Evolutionary conservation across 139 green algal genomes (phyloP).

Genomic region (Chlorella sp.): DNA sequence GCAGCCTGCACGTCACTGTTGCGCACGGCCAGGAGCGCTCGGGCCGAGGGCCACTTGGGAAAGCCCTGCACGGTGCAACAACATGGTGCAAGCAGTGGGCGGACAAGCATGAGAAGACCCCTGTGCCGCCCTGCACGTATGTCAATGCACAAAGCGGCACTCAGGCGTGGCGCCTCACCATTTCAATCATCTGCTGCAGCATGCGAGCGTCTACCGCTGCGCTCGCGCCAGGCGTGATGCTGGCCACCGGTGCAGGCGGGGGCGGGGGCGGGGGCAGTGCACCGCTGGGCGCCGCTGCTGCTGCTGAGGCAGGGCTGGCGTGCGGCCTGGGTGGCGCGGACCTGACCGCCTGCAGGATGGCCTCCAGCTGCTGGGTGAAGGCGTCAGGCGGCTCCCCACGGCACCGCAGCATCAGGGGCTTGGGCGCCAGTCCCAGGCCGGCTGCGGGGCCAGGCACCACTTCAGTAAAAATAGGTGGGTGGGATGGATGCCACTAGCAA

Average conservation of each 20-base stretch:
- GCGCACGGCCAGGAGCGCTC: constrained; percentile 15
- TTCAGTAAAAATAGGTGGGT: too few relatives aligned
- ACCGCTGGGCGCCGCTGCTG: too few relatives aligned
- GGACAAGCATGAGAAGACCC: neutral
- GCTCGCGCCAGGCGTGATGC: too few relatives aligned
- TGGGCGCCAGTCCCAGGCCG: neutral
- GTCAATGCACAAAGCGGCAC: neutral
- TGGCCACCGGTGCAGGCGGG: neutral
- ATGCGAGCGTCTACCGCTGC: neutral
- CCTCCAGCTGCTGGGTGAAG: constrained; percentile 19
- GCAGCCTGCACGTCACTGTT: constrained; percentile 17
- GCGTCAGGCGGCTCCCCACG: constrained; percentile 29
- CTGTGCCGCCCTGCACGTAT: neutral
- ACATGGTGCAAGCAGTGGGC: neutral
- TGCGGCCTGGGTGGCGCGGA: neutral
- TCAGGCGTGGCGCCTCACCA: neutral
- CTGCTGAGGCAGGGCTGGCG: too few relatives aligned
- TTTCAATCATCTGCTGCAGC: neutral
- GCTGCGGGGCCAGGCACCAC: too few relatives aligned
- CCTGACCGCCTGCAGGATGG: constrained; percentile 2
- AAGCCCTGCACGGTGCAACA: constrained; percentile 41
- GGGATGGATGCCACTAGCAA: too few relatives aligned
- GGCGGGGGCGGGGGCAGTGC: too few relatives aligned
- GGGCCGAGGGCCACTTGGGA: constrained; percentile 17
- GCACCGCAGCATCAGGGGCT: constrained; percentile 25